Conservation (phyloP, 108 stramenopile genomes). For the Cyclostephanos invisitatus region DNA sequence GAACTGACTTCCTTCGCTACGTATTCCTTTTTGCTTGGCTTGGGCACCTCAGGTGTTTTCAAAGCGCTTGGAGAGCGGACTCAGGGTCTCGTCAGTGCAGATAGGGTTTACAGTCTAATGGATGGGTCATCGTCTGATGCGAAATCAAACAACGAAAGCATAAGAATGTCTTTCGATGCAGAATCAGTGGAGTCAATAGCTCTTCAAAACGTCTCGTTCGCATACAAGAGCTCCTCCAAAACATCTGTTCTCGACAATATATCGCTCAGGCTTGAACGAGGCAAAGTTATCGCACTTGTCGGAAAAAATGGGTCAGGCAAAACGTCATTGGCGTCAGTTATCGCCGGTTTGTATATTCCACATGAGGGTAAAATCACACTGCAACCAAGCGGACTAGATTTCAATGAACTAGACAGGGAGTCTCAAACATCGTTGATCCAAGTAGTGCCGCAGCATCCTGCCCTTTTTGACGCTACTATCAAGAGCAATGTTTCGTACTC, state of each 20-base stretch:
- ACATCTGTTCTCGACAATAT: slow-evolving; percentile 67
- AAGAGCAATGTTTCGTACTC: slow-evolving; percentile 82
- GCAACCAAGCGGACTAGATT: slow-evolving; percentile 44
- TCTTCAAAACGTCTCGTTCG: slow-evolving; percentile 66
- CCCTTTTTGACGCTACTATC: slow-evolving; percentile 76
- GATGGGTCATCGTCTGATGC: slow-evolving; percentile 31
- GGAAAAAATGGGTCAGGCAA: slow-evolving; percentile 95
- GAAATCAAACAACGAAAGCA: not conserved
- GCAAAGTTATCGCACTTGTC: slow-evolving; percentile 87
- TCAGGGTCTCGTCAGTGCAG: slow-evolving; percentile 67
- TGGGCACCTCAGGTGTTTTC: slow-evolving; percentile 81
- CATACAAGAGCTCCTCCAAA: slow-evolving; percentile 56
- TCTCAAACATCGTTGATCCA: slow-evolving; percentile 73
- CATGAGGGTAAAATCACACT: slow-evolving; percentile 49
- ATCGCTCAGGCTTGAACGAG: slow-evolving; percentile 68
- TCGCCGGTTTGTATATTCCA: slow-evolving; percentile 90
- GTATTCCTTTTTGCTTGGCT: slow-evolving; percentile 83
- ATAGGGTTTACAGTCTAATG: slow-evolving; percentile 56
- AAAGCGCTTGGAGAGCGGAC: slow-evolving; percentile 66
- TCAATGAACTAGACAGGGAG: slow-evolving; percentile 50
- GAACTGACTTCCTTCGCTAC: slow-evolving; percentile 80
- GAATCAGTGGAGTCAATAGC: slow-evolving; percentile 55
- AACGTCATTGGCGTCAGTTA: slow-evolving; percentile 76
- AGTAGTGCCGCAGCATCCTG: slow-evolving; percentile 91
- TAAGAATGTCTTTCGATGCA: not conserved